phyloP scores from a whole-genome alignment of 805 yeast genomes.

The Wickerhamiella slavikovae region DNA sequence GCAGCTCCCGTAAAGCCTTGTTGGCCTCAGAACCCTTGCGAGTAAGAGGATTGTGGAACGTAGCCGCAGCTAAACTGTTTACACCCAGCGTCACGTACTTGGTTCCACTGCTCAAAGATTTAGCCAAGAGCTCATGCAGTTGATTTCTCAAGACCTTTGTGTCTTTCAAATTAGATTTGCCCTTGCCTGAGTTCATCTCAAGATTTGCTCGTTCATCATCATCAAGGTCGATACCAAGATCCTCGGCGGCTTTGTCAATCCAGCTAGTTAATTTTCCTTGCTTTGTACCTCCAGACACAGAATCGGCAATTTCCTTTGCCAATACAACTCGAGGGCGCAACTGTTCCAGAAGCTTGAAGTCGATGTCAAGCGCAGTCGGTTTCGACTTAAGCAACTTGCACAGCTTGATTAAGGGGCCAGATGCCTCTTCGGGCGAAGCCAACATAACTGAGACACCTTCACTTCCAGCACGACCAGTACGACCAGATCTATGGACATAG shows the following conservation, averaged over 20 bases:
- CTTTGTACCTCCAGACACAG: constrained; percentile 38
- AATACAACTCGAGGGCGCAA: constrained; percentile 45
- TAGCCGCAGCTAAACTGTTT: constrained; percentile 16
- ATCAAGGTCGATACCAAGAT: constrained; percentile 65
- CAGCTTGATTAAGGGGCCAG: constrained; percentile 67
- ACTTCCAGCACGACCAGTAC: constrained; percentile 90
- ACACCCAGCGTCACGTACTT: constrained; percentile 17
- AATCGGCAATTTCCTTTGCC: constrained; percentile 59
- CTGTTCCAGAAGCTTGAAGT: constrained; percentile 49
- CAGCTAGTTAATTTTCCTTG: constrained; percentile 36
- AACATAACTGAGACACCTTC: constrained; percentile 92
- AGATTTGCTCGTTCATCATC: constrained; percentile 33
- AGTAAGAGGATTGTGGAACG: constrained; percentile 9
- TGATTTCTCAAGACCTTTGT: constrained; percentile 9
- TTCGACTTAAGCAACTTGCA: constrained; percentile 29
- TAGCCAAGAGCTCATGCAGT: constrained; percentile 10
- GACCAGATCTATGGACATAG: constrained; percentile 87
- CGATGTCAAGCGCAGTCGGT: constrained; percentile 55
- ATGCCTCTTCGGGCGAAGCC: constrained; percentile 83
- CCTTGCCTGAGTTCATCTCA: constrained; percentile 21
- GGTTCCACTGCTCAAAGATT: constrained; percentile 12
- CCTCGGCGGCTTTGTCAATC: constrained; percentile 83
- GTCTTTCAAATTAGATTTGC: constrained; percentile 4
- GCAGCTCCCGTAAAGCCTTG: no score
- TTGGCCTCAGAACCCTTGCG: no score